These are phyloP conservation scores for Lathyrus oleraceus DNA, from an alignment of 306 rosid genomes.

Conservation along the genomic window DNA sequence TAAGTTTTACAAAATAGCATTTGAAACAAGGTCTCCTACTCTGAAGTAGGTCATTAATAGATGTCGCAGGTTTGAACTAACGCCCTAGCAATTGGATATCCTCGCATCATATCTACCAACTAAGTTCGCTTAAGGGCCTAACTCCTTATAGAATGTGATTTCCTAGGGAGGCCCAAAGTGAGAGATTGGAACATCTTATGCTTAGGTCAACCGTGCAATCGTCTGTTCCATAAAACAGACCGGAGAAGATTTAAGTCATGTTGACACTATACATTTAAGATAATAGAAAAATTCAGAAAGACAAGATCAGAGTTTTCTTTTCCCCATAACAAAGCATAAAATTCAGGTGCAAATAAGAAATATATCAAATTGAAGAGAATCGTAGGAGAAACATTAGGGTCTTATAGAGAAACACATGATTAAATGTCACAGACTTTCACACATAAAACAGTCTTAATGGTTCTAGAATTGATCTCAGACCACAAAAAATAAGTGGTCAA, in stretches of 20 bases:
- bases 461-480: conserved; percentile 18
- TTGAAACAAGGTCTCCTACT: too few relatives aligned
- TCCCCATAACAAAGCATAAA: background rate
- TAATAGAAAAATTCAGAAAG: background rate
- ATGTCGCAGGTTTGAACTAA: too few relatives aligned
- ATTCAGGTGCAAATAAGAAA: background rate
- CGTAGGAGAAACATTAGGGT: conserved; percentile 5
- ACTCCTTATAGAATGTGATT: too few relatives aligned
- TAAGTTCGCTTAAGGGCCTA: too few relatives aligned
- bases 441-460: conserved; percentile 28
- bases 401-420: conserved; percentile 2
- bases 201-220: background rate
- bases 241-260: background rate
- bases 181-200: background rate
- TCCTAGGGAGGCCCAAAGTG: too few relatives aligned
- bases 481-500: conserved; percentile 35
- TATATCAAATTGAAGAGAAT: conserved; percentile 1
- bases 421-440: conserved; percentile 30
- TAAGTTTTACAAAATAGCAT: too few relatives aligned
- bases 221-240: background rate
- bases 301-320: background rate
- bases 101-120: too few relatives aligned
- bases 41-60: too few relatives aligned
- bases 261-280: background rate
- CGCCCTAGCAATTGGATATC: too few relatives aligned